These are phyloP conservation scores for Lasiosphaeria hispida DNA, from an alignment of 495 filamentous ascomycete species.

Conservation along the genomic window DNA sequence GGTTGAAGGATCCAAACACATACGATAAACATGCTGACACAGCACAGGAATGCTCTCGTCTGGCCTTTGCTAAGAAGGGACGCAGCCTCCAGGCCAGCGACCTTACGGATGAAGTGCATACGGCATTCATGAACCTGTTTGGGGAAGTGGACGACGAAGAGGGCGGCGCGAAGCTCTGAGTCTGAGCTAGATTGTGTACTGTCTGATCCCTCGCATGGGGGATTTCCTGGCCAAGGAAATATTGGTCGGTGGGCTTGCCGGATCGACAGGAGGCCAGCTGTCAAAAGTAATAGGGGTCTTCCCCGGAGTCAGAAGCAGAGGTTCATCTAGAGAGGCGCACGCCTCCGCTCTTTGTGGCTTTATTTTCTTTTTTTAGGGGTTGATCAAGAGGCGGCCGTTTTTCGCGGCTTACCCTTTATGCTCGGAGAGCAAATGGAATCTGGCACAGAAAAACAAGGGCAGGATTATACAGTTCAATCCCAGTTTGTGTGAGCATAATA, in stretches of 20 bases:
- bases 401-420: too few relatives aligned
- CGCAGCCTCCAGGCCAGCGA: constrained; percentile 92
- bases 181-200: not conserved
- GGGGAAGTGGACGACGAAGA: constrained; percentile 45
- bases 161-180: constrained; percentile 20
- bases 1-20: not conserved
- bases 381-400: too few relatives aligned
- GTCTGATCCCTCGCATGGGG: not conserved
- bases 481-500: too few relatives aligned
- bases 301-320: not conserved
- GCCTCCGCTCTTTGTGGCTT: too few relatives aligned
- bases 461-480: too few relatives aligned
- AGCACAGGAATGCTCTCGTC: constrained; percentile 71
- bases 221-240: not conserved
- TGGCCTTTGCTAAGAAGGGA: constrained; percentile 84
- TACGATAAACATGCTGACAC: constrained; percentile 13
- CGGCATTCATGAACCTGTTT: constrained; percentile 77
- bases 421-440: too few relatives aligned
- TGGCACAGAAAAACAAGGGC: too few relatives aligned
- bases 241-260: too few relatives aligned
- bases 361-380: too few relatives aligned
- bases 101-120: constrained; percentile 85
- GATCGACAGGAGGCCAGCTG: not conserved
- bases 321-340: not conserved
- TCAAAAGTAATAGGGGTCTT: too few relatives aligned